Conservation (phyloP, 495 filamentous ascomycete species). For the Penicillium chermesinum region DNA sequence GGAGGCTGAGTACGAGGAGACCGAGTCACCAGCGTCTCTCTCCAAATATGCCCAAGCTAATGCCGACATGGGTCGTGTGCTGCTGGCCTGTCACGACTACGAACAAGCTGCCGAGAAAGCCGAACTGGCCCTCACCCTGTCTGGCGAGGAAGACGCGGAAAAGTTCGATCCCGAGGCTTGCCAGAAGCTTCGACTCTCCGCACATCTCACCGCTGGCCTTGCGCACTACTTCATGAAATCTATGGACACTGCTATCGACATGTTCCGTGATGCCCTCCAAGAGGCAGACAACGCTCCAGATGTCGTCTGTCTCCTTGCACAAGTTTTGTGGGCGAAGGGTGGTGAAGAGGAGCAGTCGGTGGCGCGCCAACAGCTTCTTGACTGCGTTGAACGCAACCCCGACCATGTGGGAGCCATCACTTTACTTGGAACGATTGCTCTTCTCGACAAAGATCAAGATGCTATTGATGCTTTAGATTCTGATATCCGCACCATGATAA, state of each 20-base stretch:
- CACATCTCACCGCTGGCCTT: slow-evolving; percentile 80
- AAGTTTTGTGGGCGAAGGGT: slow-evolving; percentile 89
- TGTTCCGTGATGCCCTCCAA: slow-evolving; percentile 75
- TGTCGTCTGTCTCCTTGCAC: slow-evolving; percentile 79
- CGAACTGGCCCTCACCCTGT: slow-evolving; percentile 66
- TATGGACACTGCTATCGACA: slow-evolving; percentile 62
- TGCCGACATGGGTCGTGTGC: slow-evolving; percentile 73
- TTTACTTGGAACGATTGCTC: slow-evolving; percentile 74
- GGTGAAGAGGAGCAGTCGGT: slow-evolving; percentile 65
- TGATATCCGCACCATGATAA: slow-evolving; percentile 67
- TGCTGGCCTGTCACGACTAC: slow-evolving; percentile 63
- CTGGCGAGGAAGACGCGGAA: slow-evolving; percentile 50
- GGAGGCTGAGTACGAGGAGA: slow-evolving; percentile 77
- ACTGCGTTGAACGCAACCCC: slow-evolving; percentile 63
- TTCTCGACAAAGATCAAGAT: slow-evolving; percentile 73
- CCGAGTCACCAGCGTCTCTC: slow-evolving; percentile 68
- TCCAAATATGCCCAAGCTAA: slow-evolving; percentile 77
- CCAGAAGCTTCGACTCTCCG: slow-evolving; percentile 66
- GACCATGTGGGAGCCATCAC: slow-evolving; percentile 72
- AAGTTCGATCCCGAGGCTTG: slow-evolving; percentile 54
- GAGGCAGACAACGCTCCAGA: slow-evolving; percentile 77
- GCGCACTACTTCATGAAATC: slow-evolving; percentile 65
- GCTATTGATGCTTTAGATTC: slow-evolving; percentile 73
- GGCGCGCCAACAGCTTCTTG: slow-evolving; percentile 75
- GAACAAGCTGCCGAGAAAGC: slow-evolving; percentile 64